Evolutionary conservation across 2,329 filamentous ascomycete genomes (phyloP).

Genomic region (Apiospora saccharicola): DNA sequence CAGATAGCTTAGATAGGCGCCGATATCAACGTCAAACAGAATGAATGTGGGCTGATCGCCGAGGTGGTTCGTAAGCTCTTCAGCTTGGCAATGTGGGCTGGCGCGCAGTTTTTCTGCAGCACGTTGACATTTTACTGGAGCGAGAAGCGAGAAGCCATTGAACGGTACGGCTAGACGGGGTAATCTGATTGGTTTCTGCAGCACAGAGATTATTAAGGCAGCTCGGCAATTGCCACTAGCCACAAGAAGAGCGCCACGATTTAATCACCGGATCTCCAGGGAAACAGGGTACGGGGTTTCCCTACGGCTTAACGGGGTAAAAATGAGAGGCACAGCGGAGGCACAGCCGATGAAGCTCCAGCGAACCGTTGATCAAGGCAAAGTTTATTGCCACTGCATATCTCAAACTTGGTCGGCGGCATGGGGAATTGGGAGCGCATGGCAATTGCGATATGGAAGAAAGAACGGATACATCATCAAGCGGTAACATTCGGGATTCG

Average conservation of each 20-base stretch:
- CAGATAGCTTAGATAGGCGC: not conserved
- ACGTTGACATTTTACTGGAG: not conserved
- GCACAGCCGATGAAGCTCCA: not conserved
- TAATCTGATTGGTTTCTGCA: not conserved
- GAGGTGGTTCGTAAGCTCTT: constrained; percentile 17
- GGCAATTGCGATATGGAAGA: not conserved
- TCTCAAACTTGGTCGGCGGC: not conserved
- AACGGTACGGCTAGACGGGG: not conserved
- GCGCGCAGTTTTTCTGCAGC: not conserved
- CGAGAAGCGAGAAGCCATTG: too few species aligned
- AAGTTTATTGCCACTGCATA: not conserved
- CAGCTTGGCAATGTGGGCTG: constrained; percentile 16
- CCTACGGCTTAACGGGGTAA: not conserved
- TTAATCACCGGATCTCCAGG: not conserved
- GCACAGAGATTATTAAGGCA: not conserved
- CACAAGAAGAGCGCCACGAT: not conserved
- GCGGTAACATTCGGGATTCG: not conserved
- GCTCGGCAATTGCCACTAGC: constrained; percentile 9
- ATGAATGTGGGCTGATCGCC: constrained; percentile 13
- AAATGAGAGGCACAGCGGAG: constrained; percentile 2
- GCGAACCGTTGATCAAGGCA: not conserved
- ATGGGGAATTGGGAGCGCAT: not conserved
- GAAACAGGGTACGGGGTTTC: not conserved
- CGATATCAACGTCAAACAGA: not conserved
- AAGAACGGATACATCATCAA: not conserved